phyloP scores from a whole-genome alignment of 2,329 filamentous ascomycete species.

The Neonectria faginata region DNA sequence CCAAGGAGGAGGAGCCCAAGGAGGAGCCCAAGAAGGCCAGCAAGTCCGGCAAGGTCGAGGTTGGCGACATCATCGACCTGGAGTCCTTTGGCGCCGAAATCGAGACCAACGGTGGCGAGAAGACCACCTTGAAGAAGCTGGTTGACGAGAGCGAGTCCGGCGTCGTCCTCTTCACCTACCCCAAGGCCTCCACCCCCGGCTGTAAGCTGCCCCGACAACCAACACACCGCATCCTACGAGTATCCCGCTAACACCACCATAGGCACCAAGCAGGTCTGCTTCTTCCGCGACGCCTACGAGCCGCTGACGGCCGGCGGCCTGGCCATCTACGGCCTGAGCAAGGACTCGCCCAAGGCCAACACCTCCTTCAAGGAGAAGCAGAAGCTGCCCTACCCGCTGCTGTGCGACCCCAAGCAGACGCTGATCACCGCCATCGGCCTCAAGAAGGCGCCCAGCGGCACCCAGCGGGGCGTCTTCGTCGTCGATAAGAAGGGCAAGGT shows the following conservation, averaged over 20 bases:
- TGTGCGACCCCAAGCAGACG: constrained; percentile 81
- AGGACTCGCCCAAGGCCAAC: constrained; percentile 90
- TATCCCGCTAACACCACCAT: constrained; percentile 26
- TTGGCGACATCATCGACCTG: constrained; percentile 67
- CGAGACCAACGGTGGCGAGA: constrained; percentile 85
- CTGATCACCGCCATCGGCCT: constrained; percentile 90
- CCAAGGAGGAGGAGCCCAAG: constrained; percentile 35
- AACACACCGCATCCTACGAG: background rate
- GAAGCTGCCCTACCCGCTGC: constrained; percentile 85
- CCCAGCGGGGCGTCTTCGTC: constrained; percentile 87
- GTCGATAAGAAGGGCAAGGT: constrained; percentile 86
- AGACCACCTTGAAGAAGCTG: constrained; percentile 82
- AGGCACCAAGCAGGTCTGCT: constrained; percentile 94
- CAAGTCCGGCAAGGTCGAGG: constrained; percentile 55
- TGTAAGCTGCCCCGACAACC: constrained; percentile 71
- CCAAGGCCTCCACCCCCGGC: constrained; percentile 91
- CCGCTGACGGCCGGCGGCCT: constrained; percentile 82
- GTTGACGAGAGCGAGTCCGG: constrained; percentile 86
- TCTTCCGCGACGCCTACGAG: constrained; percentile 88
- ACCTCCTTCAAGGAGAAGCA: constrained; percentile 93
- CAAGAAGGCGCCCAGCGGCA: constrained; percentile 85
- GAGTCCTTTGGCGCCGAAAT: constrained; percentile 77
- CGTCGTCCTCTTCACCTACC: constrained; percentile 94
- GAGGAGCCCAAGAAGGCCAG: constrained; percentile 50
- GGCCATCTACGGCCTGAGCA: constrained; percentile 89